phyloP scores from a whole-genome alignment of 352 stramenopile species.

The Aphanomyces stellatus region DNA sequence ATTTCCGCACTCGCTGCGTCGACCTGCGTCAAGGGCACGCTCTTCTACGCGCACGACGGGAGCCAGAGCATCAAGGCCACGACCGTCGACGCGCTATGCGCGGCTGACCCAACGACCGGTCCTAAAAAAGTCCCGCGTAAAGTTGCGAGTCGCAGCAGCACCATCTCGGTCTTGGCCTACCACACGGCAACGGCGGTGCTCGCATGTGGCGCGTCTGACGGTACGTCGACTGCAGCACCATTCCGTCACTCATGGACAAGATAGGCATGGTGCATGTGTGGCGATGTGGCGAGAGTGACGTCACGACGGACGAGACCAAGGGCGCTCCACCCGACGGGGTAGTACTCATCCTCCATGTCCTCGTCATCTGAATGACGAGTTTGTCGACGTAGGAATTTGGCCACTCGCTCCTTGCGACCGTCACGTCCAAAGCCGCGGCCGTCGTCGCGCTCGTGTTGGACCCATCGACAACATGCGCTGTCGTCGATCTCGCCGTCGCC shows the following conservation, averaged over 20 bases:
- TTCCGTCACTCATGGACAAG: not conserved
- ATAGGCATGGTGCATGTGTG: constrained; percentile 14
- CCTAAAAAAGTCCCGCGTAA: constrained; percentile 72
- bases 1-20: constrained; percentile 46
- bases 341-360: not conserved
- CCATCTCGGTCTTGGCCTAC: constrained; percentile 47
- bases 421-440: not conserved
- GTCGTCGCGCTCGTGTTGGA: not conserved
- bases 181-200: constrained; percentile 40
- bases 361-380: not conserved
- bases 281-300: not conserved
- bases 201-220: constrained; percentile 51
- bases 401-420: not conserved
- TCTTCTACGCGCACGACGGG: constrained; percentile 67
- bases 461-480: not conserved
- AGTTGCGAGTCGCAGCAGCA: constrained; percentile 42
- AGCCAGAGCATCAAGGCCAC: constrained; percentile 57
- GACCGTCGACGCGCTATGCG: constrained; percentile 36
- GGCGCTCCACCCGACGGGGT: not conserved
- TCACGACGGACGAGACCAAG: not conserved
- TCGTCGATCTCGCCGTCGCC: not conserved
- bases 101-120: constrained; percentile 25
- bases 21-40: constrained; percentile 41
- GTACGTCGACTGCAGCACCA: constrained; percentile 18
- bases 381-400: no score